Conservation (phyloP, 1,284 basidiomycete species). For the Cryptococcus sp. region DNA sequence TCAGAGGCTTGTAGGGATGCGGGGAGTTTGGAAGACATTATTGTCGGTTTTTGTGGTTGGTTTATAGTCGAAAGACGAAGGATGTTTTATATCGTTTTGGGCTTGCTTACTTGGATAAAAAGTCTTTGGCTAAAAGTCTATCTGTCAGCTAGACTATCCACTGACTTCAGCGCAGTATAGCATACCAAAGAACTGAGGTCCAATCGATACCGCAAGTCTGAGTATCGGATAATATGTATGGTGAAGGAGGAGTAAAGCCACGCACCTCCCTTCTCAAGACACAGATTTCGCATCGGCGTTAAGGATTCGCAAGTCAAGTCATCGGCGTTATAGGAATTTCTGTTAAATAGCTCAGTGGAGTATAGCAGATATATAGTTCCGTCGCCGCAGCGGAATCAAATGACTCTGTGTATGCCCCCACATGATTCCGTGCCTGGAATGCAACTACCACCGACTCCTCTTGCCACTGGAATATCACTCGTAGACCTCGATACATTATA, state of each 20-base stretch:
- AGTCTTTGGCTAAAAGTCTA: constrained; percentile 22
- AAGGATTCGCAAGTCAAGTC: not conserved
- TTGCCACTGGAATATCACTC: too few relatives aligned
- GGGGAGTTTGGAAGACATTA: constrained; percentile 67
- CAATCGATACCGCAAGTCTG: constrained; percentile 14
- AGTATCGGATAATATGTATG: not conserved
- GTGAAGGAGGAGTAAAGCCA: not conserved
- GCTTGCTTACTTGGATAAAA: constrained; percentile 46
- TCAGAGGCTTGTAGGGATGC: constrained; percentile 88
- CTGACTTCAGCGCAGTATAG: not conserved
- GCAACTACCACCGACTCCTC: too few relatives aligned
- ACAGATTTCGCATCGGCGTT: not conserved
- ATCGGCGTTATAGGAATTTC: too few relatives aligned
- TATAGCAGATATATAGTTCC: too few relatives aligned
- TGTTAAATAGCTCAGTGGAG: too few relatives aligned
- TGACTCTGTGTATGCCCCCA: too few relatives aligned
- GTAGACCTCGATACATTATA: too few relatives aligned
- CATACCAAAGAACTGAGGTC: constrained; percentile 19
- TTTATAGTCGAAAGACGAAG: constrained; percentile 11
- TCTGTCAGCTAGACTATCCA: not conserved
- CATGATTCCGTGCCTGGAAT: too few relatives aligned
- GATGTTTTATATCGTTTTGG: constrained; percentile 16
- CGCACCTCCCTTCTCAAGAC: too few relatives aligned
- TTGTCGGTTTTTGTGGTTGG: constrained; percentile 6
- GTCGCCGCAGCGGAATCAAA: too few relatives aligned